phyloP scores from a whole-genome alignment of 2,329 filamentous ascomycete genomes.

The Pyrenophora teres region DNA sequence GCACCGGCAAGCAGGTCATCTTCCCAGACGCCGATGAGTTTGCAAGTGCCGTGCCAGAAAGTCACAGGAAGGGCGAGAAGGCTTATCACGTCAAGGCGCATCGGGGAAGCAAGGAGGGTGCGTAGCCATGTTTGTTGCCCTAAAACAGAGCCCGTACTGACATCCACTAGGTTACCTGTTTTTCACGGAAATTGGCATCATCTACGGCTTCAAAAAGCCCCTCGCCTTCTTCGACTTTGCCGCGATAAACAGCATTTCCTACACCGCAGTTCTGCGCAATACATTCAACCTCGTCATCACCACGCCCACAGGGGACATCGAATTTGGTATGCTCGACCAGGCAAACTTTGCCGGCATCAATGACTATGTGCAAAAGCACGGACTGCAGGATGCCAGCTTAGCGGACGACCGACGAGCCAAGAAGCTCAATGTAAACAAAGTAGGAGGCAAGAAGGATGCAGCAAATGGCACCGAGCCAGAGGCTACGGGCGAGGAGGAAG shows the following conservation, averaged over 20 bases:
- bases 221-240: slow-evolving; percentile 66
- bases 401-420: slow-evolving; percentile 65
- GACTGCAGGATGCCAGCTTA: slow-evolving; percentile 66
- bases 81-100: slow-evolving; percentile 68
- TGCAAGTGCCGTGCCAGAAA: slow-evolving; percentile 62
- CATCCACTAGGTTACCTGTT: slow-evolving; percentile 62
- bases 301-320: slow-evolving; percentile 60
- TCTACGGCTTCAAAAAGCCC: slow-evolving; percentile 70
- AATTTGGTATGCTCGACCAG: slow-evolving; percentile 70
- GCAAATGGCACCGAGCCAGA: slow-evolving; percentile 8
- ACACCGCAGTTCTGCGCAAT: slow-evolving; percentile 67
- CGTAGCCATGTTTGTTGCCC: slow-evolving; percentile 3
- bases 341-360: slow-evolving; percentile 66
- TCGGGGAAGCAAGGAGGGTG: slow-evolving; percentile 68
- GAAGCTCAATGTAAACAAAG: slow-evolving; percentile 59
- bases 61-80: slow-evolving; percentile 66
- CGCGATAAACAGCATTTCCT: slow-evolving; percentile 63
- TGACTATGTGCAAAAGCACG: slow-evolving; percentile 64
- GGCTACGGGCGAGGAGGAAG: slow-evolving; percentile 38
- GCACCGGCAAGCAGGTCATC: slow-evolving; percentile 54
- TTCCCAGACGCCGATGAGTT: slow-evolving; percentile 63
- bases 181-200: slow-evolving; percentile 64
- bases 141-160: slow-evolving; percentile 14
- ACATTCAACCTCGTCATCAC: slow-evolving; percentile 69
- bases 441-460: slow-evolving; percentile 30